Evolutionary conservation across 2,329 filamentous ascomycete species (phyloP).

Genomic region (Aspergillus japonicus): DNA sequence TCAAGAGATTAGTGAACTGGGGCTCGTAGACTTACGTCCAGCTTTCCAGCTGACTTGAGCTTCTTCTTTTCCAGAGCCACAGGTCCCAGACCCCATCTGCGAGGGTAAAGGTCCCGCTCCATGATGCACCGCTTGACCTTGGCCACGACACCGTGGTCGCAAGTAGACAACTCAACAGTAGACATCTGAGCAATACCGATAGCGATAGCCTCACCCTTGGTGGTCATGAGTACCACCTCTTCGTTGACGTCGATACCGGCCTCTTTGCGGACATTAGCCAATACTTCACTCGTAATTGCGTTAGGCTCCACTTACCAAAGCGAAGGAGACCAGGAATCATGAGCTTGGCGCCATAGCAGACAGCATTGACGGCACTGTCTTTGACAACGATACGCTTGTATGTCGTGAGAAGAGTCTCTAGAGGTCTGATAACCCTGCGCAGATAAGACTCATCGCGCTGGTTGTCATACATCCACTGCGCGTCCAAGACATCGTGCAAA

Average conservation of each 20-base stretch:
- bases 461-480: constrained; percentile 95
- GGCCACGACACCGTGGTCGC: constrained; percentile 95
- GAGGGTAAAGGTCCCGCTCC: constrained; percentile 97
- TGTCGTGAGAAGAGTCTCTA: constrained; percentile 85
- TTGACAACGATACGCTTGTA: constrained; percentile 99
- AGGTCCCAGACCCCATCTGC: constrained; percentile 93
- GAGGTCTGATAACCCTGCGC: constrained; percentile 82
- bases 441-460: constrained; percentile 91
- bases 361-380: constrained; percentile 92
- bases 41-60: constrained; percentile 95
- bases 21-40: constrained; percentile 62
- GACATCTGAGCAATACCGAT: constrained; percentile 97
- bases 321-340: constrained; percentile 96
- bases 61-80: constrained; percentile 98
- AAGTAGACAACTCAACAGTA: constrained; percentile 92
- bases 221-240: constrained; percentile 97
- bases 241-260: constrained; percentile 89
- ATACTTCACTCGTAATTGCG: not conserved
- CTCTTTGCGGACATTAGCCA: constrained; percentile 54
- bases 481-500: constrained; percentile 91
- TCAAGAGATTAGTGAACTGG: not conserved
- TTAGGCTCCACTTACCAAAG: constrained; percentile 63
- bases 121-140: constrained; percentile 99
- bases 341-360: constrained; percentile 97
- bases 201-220: constrained; percentile 97